Base-by-base conservation (phyloP, 2,329 filamentous ascomycete species). In the Trichoderma sp. region DNA sequence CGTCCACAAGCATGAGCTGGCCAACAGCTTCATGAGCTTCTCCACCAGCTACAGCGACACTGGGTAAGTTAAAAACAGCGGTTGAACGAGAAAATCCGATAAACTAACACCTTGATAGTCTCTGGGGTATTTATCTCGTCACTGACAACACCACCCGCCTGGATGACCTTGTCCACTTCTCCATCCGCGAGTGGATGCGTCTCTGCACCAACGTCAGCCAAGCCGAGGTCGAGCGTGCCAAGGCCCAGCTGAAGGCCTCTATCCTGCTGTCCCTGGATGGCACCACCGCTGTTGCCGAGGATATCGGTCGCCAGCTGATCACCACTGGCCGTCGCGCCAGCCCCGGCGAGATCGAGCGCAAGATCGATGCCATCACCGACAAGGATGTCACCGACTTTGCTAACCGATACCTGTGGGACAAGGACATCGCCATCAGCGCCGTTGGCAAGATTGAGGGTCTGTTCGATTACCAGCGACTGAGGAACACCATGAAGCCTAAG, bases 1-100 rank as follows among this genome's bases (percentile, higher is more conserved):
- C 80, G 92, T 99, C 77, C 93, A 97, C 88, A 91, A 97, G 85
- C 90, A 98, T 86, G 92, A 95, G 83, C 90, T 99, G 74, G 96
- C 96, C 84, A 99, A 97, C 88, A 98, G 95, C 90, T 99, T 98
- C 89, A 99, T 99, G 97, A 97, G 93, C 87, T 99, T 99, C 87
- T 98, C 95, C 76, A 99, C 96, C 77, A 97, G 94, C 88, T 99
- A 99, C 87, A 98, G 95, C 81, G 96, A 99, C 84, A 99, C 96
- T 82, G 96, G 95, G 94, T 97, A 90, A 84, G 91, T 82, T 66
- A 57, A 23, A 28, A 30, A 15, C 12, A 8, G 55, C 17, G 3
- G 11, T 12, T 23, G 28, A 68, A 57, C 4, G 12, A 39, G 15
- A 15, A 28, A 23, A 3, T 15, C n/a, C 9, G 11, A 71, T 50